Evolutionary conservation across 768 basidiomycete species (phyloP).

Genomic region (Xerocomellus amylosporus): DNA sequence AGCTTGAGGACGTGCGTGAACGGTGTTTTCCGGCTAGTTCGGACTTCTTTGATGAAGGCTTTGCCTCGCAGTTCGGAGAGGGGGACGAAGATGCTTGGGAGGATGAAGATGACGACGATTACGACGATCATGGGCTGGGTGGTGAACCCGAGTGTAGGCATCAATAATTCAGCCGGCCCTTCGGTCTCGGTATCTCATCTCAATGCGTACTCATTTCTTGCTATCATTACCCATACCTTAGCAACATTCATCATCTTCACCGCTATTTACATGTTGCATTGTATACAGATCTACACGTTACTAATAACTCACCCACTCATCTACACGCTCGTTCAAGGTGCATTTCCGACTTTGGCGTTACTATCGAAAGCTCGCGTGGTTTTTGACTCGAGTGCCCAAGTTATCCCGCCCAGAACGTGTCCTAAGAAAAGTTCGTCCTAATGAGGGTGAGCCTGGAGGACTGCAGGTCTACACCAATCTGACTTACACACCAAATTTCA

Average conservation of each 20-base stretch:
- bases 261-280: slow-evolving; percentile 31
- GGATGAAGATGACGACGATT: slow-evolving; percentile 66
- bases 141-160: slow-evolving; percentile 59
- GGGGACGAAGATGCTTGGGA: slow-evolving; percentile 68
- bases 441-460: slow-evolving; percentile 2
- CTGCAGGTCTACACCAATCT: background rate
- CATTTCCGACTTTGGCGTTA: slow-evolving; percentile 58
- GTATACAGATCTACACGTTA: slow-evolving; percentile 25
- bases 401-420: slow-evolving; percentile 74
- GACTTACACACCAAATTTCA: slow-evolving; percentile 69
- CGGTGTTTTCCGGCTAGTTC: slow-evolving; percentile 70
- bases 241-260: slow-evolving; percentile 9
- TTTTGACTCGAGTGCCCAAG: slow-evolving; percentile 67
- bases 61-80: slow-evolving; percentile 68
- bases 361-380: slow-evolving; percentile 68
- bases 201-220: slow-evolving; percentile 10
- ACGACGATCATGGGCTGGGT: slow-evolving; percentile 38
- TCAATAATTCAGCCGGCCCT: slow-evolving; percentile 41
- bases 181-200: slow-evolving; percentile 9
- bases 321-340: slow-evolving; percentile 6
- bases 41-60: slow-evolving; percentile 75
- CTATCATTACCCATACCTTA: slow-evolving; percentile 16
- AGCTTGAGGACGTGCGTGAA: slow-evolving; percentile 81
- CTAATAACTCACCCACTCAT: slow-evolving; percentile 21
- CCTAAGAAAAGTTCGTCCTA: slow-evolving; percentile 66